Base-by-base conservation (phyloP, 805 yeast genomes). In the Monosporozyma servazzii region DNA sequence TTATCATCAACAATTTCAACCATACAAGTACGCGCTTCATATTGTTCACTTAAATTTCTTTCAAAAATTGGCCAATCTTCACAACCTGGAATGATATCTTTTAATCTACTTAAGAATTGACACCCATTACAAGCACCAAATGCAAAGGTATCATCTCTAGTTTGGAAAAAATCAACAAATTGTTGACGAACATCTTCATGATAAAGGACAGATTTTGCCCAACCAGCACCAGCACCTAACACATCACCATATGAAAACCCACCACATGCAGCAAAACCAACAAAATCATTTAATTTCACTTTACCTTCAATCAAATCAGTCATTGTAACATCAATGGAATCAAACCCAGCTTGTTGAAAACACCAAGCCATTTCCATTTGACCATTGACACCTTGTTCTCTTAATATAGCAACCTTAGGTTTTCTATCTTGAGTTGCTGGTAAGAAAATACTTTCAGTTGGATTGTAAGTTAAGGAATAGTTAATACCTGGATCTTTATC, bases 191-290 rank as follows among this genome's bases (percentile, higher is more conserved):
- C 86, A 50, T 71, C 74, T 37, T 80, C 87, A 65, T 91, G 85
- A 78, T 83, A 89, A 58, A 93, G 72, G 9, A 93, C 96, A 17
- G 97, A 88, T 65, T 88, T 89, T 53, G 99, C 99, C 99, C 99
- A 93, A 53, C 99, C 99, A 50, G 91, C 86, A 66, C 96, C 99
- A 36, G 99, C 99, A 59, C 99, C 99, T 54, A 93, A 75, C 47
- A 93, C 99, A 71, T 93, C 99, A 76, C 99, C 99, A 65, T 90
- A 93, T 1, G 97, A 88, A 76, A 93, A 93, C 15, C 99, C 99
- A 71, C 99, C 99, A 73, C 99, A 95, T 3, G 98, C 98, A 43
- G 97, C 98, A 47, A 93, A 61, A 55, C 99, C 99, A 48, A 84
- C 88, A 69, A 93, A 93, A 45, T 80, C 84, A 62, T 81, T 83